These are phyloP conservation scores for Helminthosporium solani DNA, from an alignment of 2,329 filamentous ascomycete genomes.

Conservation along the genomic window DNA sequence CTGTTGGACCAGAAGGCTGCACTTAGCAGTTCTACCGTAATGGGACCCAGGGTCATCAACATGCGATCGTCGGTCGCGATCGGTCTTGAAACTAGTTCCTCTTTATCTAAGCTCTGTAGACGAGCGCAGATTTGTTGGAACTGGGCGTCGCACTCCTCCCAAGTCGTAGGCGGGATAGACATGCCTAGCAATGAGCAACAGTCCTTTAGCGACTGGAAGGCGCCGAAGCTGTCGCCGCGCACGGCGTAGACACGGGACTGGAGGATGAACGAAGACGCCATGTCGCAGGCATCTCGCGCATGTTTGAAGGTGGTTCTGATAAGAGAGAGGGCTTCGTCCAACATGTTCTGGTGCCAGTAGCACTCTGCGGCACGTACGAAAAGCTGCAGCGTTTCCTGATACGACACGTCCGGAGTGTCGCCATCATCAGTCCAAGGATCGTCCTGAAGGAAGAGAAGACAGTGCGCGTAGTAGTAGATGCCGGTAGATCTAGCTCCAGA, in stretches of 20 bases:
- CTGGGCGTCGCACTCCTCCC: conserved; percentile 73
- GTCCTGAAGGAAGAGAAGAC: conserved; percentile 75
- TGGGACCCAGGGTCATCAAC: conserved; percentile 65
- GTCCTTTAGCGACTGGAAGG: conserved; percentile 68
- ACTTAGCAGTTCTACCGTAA: conserved; percentile 68
- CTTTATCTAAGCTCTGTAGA: conserved; percentile 50
- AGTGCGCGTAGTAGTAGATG: conserved; percentile 76
- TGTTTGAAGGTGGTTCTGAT: conserved; percentile 69
- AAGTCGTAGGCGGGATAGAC: conserved; percentile 64
- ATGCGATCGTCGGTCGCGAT: conserved; percentile 52
- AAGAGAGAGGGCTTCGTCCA: conserved; percentile 66
- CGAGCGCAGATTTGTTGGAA: conserved; percentile 57
- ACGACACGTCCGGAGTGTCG: conserved; percentile 68
- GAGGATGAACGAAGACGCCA: conserved; percentile 79
- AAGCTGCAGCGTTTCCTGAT: conserved; percentile 74
- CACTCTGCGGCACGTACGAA: conserved; percentile 80
- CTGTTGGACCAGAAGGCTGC: conserved; percentile 73
- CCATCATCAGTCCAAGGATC: conserved; percentile 74
- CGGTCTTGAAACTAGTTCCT: conserved; percentile 45
- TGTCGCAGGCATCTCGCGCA: conserved; percentile 72
- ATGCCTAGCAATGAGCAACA: conserved; percentile 69
- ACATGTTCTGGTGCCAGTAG: conserved; percentile 74
- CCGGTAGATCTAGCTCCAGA: conserved; percentile 81
- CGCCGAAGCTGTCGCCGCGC: conserved; percentile 67
- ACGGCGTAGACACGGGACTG: conserved; percentile 77